Percentiles rank a stretch among this genome's conserved stretches.
Conservation (phyloP, 805 yeast genomes). For the Spathaspora hagerdaliae region DNA sequence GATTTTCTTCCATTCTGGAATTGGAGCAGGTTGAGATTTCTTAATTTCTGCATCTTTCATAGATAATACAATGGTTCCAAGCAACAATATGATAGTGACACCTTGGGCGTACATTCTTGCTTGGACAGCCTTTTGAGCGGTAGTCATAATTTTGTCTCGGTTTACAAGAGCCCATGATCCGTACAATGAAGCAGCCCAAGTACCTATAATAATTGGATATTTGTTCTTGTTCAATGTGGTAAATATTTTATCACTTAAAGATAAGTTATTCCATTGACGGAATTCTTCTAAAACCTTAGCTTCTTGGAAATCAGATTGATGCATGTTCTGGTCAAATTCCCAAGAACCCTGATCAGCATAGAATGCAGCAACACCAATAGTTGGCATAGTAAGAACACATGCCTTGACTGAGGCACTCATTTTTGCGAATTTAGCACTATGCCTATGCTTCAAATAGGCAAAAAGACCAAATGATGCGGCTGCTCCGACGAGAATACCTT, state of each 20-base stretch:
- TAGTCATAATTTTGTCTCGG: slow-evolving; percentile 69
- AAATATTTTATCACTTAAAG: slow-evolving; percentile 25
- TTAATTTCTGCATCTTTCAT: slow-evolving; percentile 60
- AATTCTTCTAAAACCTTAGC: slow-evolving; percentile 29
- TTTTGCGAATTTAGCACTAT: slow-evolving; percentile 28
- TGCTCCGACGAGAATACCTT: slow-evolving; percentile 36
- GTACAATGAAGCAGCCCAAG: slow-evolving; percentile 41
- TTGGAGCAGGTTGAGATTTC: slow-evolving; percentile 27
- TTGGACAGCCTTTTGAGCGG: slow-evolving; percentile 76
- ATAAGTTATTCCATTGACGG: slow-evolving; percentile 30
- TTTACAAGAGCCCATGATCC: slow-evolving; percentile 76
- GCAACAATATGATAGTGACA: slow-evolving; percentile 63
- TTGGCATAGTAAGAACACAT: slow-evolving; percentile 36
- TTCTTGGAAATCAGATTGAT: slow-evolving; percentile 22
- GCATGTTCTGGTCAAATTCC: slow-evolving; percentile 36
- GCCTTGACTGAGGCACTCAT: slow-evolving; percentile 38
- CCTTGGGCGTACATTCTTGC: slow-evolving; percentile 92
- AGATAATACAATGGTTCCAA: slow-evolving; percentile 65
- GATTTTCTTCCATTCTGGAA: slow-evolving; percentile 34
- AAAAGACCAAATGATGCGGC: slow-evolving; percentile 28
- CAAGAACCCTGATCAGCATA: slow-evolving; percentile 44
- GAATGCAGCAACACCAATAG: slow-evolving; percentile 33
- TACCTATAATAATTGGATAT: slow-evolving; percentile 29
- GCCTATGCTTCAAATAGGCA: slow-evolving; percentile 27
- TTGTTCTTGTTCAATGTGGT: slow-evolving; percentile 27